These are phyloP conservation scores for Monilinia aucupariae DNA, from an alignment of 2,329 filamentous ascomycete species.

Conservation along the genomic window DNA sequence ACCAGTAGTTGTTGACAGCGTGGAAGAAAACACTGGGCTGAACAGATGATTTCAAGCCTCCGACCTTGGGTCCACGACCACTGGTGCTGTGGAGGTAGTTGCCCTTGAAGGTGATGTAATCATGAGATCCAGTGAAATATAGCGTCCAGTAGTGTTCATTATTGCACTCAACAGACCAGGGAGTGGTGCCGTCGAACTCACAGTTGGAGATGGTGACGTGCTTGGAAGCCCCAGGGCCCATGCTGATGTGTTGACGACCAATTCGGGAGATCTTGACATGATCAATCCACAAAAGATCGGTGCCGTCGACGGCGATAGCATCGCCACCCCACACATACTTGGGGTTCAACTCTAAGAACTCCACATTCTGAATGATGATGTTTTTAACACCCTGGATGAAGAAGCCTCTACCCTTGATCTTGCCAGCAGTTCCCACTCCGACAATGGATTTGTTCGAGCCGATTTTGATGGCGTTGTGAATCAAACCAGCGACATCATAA, in stretches of 20 bases:
- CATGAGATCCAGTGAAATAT: conserved; percentile 37
- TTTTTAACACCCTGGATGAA: not conserved
- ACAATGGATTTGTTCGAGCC: not conserved
- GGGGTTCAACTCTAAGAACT: conserved; percentile 51
- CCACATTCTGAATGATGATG: conserved; percentile 39
- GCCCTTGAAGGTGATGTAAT: conserved; percentile 40
- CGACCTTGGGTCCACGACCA: conserved; percentile 41
- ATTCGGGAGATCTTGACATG: conserved; percentile 36
- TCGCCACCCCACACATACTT: conserved; percentile 57
- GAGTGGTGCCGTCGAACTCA: not conserved
- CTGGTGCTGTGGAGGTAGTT: conserved; percentile 43
- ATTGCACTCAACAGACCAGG: conserved; percentile 5
- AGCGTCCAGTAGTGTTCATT: not conserved
- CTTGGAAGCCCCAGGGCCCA: conserved; percentile 33
- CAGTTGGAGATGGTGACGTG: conserved; percentile 43
- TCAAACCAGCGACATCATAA: not conserved
- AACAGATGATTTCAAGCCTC: conserved; percentile 21
- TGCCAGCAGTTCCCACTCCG: not conserved
- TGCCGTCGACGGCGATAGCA: conserved; percentile 48
- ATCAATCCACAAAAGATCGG: conserved; percentile 38
- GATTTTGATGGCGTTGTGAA: not conserved
- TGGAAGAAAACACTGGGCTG: not conserved
- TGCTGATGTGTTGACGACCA: conserved; percentile 41
- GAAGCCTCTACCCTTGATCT: conserved; percentile 6
- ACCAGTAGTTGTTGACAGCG: conserved; percentile 7